phyloP scores from a whole-genome alignment of 345 rosid genomes.

The Euphorbia tirucalli region DNA sequence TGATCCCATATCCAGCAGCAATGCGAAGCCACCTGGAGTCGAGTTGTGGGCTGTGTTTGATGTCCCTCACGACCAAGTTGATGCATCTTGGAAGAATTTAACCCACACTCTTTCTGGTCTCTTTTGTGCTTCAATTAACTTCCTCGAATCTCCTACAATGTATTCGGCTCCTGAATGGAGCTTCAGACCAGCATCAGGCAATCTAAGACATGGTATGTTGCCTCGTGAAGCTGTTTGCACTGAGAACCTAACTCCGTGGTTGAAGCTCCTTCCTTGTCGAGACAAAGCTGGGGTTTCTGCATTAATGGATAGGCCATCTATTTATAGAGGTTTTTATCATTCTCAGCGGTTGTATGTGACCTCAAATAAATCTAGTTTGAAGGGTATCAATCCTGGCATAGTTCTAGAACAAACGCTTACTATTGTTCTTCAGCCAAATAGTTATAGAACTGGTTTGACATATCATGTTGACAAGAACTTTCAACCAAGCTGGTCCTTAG shows the following conservation, averaged over 20 bases:
- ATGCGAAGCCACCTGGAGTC: conserved; percentile 94
- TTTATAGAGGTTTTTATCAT: conserved; percentile 88
- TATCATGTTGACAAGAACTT: conserved; percentile 32
- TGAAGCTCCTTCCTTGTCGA: conserved; percentile 94
- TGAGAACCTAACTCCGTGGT: conserved; percentile 97
- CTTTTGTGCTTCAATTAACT: conserved; percentile 94
- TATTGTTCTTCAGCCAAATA: conserved; percentile 66
- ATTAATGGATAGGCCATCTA: conserved; percentile 86
- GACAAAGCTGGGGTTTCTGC: conserved; percentile 82
- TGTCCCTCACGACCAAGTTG: conserved; percentile 67
- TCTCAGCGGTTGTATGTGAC: conserved; percentile 78
- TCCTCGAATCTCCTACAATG: conserved; percentile 71
- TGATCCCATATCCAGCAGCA: conserved; percentile 77
- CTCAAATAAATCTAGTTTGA: conserved; percentile 32
- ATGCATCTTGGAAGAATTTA: conserved; percentile 83
- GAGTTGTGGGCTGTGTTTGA: conserved; percentile 97
- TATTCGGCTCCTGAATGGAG: conserved; percentile 84
- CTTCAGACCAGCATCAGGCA: conserved; percentile 53
- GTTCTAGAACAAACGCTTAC: conserved; percentile 81
- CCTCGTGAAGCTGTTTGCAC: conserved; percentile 99
- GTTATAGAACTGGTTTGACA: conserved; percentile 19
- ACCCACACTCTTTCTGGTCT: conserved; percentile 90
- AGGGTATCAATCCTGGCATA: conserved; percentile 50
- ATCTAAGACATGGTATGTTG: conserved; percentile 76
- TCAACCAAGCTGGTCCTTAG: conserved; percentile 83